Percentiles rank a stretch among this genome's conserved stretches.
phyloP scores from a whole-genome alignment of 345 rosid genomes.

The Heritiera fomes region DNA sequence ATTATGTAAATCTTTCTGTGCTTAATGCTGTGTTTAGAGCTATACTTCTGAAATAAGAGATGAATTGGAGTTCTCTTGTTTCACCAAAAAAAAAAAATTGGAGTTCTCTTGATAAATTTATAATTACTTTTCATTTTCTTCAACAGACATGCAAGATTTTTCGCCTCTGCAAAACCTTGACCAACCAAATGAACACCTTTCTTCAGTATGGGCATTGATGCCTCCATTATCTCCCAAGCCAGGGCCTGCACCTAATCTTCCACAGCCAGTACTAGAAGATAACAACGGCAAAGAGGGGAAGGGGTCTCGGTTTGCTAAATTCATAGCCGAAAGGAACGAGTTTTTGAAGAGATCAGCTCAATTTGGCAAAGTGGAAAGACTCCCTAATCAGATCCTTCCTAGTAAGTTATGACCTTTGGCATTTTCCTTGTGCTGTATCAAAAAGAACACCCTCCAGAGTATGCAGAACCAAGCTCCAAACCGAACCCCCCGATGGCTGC shows the following conservation, averaged over 20 bases:
- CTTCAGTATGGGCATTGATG: conserved; percentile 83
- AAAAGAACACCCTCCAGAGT: not conserved
- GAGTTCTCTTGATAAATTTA: not conserved
- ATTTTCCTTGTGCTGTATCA: conserved; percentile 1
- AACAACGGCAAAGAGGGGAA: conserved; percentile 47
- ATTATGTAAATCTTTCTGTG: not conserved
- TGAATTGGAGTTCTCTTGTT: not conserved
- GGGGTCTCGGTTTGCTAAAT: conserved; percentile 81
- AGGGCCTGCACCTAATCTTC: conserved; percentile 44
- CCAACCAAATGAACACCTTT: conserved; percentile 58
- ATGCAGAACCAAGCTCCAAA: not conserved
- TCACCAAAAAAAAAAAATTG: too few relatives aligned
- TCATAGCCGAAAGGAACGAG: conserved; percentile 56
- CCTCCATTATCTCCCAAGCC: conserved; percentile 65
- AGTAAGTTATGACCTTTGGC: conserved; percentile 61
- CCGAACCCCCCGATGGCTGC: not conserved
- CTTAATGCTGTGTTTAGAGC: not conserved
- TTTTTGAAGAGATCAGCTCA: conserved; percentile 41
- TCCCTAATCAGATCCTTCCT: conserved; percentile 34
- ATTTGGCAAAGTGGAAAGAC: conserved; percentile 27
- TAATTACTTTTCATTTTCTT: not conserved
- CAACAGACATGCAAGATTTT: conserved; percentile 54
- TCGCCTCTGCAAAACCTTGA: conserved; percentile 62
- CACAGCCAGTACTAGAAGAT: conserved; percentile 43
- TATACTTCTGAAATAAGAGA: too few relatives aligned